phyloP scores from a whole-genome alignment of 2,329 filamentous ascomycete genomes.

The Diaporthe vaccinii region DNA sequence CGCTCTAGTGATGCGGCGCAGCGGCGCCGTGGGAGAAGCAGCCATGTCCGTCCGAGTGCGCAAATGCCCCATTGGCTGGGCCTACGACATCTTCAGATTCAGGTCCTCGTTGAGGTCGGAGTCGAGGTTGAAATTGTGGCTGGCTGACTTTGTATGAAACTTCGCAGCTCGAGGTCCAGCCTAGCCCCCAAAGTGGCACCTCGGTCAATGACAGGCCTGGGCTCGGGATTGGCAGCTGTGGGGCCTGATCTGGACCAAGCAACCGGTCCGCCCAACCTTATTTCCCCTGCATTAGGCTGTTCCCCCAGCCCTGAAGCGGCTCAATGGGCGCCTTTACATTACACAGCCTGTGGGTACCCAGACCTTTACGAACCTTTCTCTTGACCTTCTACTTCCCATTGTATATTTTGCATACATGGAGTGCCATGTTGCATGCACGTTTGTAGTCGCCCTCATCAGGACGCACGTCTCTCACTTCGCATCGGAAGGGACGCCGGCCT shows the following conservation, averaged over 20 bases:
- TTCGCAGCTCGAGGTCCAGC: not conserved
- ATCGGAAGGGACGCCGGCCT: not conserved
- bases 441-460: not conserved
- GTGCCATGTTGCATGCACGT: too few relatives aligned
- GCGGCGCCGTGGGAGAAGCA: constrained; percentile 45
- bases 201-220: too few relatives aligned
- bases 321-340: not conserved
- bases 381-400: not conserved
- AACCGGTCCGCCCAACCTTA: not conserved
- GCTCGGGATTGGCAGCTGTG: not conserved
- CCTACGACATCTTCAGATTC: not conserved
- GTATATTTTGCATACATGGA: not conserved
- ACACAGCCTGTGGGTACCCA: not conserved
- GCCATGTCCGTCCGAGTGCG: constrained; percentile 33
- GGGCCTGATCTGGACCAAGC: not conserved
- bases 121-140: not conserved
- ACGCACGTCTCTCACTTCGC: too few relatives aligned
- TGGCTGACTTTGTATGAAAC: not conserved
- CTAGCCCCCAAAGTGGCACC: too few relatives aligned
- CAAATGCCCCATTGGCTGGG: not conserved
- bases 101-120: too few relatives aligned
- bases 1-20: constrained; percentile 64
- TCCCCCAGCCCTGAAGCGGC: not conserved
- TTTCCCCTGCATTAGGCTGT: not conserved
- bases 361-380: not conserved